A percentile compares a stretch with the other conserved stretches of the same genome.
phyloP scores from a whole-genome alignment of 805 yeast genomes.

The Torulaspora microellipsoides region DNA sequence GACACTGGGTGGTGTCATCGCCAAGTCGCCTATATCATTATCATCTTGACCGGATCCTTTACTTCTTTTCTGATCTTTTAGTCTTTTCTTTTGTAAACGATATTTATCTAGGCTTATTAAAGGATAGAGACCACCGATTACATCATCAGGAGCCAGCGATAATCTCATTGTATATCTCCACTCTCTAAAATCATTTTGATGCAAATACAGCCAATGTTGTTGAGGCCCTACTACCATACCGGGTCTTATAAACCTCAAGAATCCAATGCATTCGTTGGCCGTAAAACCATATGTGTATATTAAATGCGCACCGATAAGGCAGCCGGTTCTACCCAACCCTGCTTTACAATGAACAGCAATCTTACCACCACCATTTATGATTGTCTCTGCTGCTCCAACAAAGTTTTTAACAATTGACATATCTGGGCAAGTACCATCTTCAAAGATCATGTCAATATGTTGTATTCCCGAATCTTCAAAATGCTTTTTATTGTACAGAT shows the following conservation, averaged over 20 bases:
- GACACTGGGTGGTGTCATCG: constrained; percentile 36
- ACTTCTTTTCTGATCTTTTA: constrained; percentile 31
- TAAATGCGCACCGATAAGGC: constrained; percentile 94
- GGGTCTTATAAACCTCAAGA: constrained; percentile 93
- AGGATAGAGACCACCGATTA: constrained; percentile 64
- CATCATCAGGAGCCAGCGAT: constrained; percentile 59
- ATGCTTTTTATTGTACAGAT: constrained; percentile 77
- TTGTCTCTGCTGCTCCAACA: constrained; percentile 90
- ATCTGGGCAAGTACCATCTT: constrained; percentile 97
- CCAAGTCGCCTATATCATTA: constrained; percentile 20
- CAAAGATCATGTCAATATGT: constrained; percentile 94
- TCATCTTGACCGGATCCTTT: constrained; percentile 12
- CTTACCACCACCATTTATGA: constrained; percentile 80
- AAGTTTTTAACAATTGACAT: constrained; percentile 89
- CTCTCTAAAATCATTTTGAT: constrained; percentile 92
- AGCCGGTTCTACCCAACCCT: constrained; percentile 96
- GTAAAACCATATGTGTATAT: constrained; percentile 96
- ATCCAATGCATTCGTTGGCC: constrained; percentile 93
- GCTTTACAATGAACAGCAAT: constrained; percentile 99
- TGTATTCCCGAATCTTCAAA: constrained; percentile 79
- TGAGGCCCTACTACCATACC: constrained; percentile 99
- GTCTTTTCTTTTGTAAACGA: constrained; percentile 46
- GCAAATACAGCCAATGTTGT: constrained; percentile 96
- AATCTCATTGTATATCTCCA: constrained; percentile 91
- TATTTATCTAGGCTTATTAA: constrained; percentile 59